Evolutionary conservation across 2,329 filamentous ascomycete species (phyloP).

Genomic region (Cladophialophora immunda): DNA sequence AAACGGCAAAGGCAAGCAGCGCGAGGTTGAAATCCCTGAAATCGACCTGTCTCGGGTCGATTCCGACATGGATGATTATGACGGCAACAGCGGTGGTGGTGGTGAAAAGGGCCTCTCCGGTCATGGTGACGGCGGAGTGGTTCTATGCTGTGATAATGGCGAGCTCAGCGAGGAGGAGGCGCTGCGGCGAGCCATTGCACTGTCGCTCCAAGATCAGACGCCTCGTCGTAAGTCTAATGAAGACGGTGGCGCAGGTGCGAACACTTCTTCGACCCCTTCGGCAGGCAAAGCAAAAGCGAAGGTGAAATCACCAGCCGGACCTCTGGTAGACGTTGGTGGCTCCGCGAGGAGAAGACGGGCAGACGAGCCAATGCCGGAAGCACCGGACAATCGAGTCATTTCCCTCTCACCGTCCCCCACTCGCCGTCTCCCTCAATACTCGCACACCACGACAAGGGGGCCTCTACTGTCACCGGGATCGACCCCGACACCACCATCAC

Average conservation of each 20-base stretch:
- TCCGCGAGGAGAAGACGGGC: no score
- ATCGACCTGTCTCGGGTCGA: conserved; percentile 27
- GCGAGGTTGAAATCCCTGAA: conserved; percentile 15
- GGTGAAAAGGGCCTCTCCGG: not conserved
- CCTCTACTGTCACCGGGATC: not conserved
- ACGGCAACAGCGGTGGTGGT: not conserved
- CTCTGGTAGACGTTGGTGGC: no score
- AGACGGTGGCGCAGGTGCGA: not conserved
- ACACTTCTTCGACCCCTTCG: not conserved
- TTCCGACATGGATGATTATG: conserved; percentile 11
- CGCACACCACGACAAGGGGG: not conserved
- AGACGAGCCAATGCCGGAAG: not conserved
- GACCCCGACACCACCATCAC: not conserved
- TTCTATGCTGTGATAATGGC: no score
- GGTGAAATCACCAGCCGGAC: not conserved
- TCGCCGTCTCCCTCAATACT: not conserved
- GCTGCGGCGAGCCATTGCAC: conserved; percentile 44
- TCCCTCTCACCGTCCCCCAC: not conserved
- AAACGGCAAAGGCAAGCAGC: conserved; percentile 20
- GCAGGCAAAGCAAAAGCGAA: not conserved
- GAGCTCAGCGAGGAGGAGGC: conserved; percentile 46
- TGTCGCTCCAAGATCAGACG: conserved; percentile 42
- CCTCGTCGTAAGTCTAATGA: not conserved
- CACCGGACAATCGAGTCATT: not conserved
- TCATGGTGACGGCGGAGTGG: no score